Evolutionary conservation across 2,329 filamentous ascomycete species (phyloP).

Genomic region (Thelonectria blattea): DNA sequence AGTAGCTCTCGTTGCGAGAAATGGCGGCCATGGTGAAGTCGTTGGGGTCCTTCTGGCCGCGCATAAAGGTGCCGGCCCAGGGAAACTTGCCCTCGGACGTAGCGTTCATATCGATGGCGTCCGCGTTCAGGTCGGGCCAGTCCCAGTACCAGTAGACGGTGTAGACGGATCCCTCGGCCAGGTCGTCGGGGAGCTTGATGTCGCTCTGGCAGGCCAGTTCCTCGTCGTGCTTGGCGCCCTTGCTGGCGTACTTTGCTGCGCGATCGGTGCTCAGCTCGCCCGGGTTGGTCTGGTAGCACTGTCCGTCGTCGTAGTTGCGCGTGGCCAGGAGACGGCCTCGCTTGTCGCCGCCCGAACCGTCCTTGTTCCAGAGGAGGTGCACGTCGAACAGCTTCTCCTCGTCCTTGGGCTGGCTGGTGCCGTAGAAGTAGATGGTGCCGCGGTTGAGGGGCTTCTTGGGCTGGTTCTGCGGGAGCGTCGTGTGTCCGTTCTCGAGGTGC

Average conservation of each 20-base stretch:
- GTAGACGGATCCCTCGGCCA: constrained; percentile 68
- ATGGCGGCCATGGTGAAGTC: constrained; percentile 46
- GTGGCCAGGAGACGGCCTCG: constrained; percentile 78
- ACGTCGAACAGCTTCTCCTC: constrained; percentile 65
- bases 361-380: constrained; percentile 76
- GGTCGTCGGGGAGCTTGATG: constrained; percentile 73
- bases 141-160: constrained; percentile 98
- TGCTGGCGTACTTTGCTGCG: constrained; percentile 59
- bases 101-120: constrained; percentile 47
- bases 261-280: constrained; percentile 64
- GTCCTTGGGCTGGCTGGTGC: constrained; percentile 64
- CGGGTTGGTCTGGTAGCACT: constrained; percentile 83
- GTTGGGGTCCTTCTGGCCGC: constrained; percentile 45
- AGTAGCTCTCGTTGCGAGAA: constrained; percentile 49
- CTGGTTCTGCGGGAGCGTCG: constrained; percentile 63
- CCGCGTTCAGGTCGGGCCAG: constrained; percentile 70
- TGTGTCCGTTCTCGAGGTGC: constrained; percentile 80
- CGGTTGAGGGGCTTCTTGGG: constrained; percentile 67
- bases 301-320: constrained; percentile 86
- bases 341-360: constrained; percentile 81
- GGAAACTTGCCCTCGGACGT: constrained; percentile 50
- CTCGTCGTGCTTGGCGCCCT: constrained; percentile 58
- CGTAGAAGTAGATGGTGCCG: constrained; percentile 78
- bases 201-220: constrained; percentile 83
- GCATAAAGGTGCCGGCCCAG: constrained; percentile 50